phyloP scores from a whole-genome alignment of 106 monocot species.

The Dendrobium catenatum region DNA sequence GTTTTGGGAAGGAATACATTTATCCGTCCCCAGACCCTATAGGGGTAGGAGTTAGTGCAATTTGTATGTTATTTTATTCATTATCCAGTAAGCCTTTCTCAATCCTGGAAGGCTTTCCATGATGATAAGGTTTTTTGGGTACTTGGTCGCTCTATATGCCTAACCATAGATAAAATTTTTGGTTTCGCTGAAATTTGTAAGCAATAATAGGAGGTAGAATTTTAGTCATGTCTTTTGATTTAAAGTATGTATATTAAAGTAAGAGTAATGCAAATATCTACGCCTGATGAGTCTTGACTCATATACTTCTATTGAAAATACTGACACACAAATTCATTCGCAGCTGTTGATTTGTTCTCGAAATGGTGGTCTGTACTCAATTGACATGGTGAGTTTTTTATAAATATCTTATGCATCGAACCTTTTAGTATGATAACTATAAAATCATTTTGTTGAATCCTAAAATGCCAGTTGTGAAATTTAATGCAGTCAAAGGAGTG shows the following conservation, averaged over 20 bases:
- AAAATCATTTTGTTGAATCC: neutral
- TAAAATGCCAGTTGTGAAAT: neutral
- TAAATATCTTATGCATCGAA: neutral
- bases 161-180: neutral
- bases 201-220: neutral
- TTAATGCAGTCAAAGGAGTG: neutral
- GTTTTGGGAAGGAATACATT: too few species aligned
- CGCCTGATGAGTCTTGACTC: neutral
- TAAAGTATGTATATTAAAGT: neutral
- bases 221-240: neutral
- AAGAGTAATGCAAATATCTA: conserved; percentile 1
- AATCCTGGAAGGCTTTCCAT: neutral
- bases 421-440: neutral
- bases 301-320: neutral
- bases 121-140: neutral
- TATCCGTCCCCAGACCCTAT: too few species aligned
- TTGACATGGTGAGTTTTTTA: conserved; percentile 49
- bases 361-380: conserved; percentile 60
- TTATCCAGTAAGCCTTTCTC: neutral
- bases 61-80: too few species aligned
- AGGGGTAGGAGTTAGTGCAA: too few species aligned
- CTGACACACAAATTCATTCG: conserved; percentile 1
- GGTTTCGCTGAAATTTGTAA: neutral
- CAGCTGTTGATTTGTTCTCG: conserved; percentile 74
- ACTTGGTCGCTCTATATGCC: neutral